phyloP scores from a whole-genome alignment of 2,329 filamentous ascomycete genomes.

The Keithomyces neogunnii region DNA sequence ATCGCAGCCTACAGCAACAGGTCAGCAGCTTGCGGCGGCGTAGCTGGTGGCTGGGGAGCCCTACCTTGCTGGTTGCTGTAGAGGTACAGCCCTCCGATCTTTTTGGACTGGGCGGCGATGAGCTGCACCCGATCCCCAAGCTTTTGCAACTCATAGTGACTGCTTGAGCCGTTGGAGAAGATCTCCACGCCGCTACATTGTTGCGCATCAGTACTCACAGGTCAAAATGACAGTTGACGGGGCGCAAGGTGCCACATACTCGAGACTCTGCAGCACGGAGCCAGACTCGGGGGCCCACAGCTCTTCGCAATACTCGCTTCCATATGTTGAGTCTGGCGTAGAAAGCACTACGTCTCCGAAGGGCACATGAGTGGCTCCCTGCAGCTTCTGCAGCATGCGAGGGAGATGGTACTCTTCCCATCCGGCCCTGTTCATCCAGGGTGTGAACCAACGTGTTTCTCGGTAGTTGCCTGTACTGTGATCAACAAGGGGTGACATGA shows the following conservation, averaged over 20 bases:
- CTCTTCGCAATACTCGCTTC: constrained; percentile 33
- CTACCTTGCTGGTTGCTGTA: constrained; percentile 5
- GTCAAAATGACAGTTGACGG: background rate
- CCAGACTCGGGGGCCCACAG: constrained; percentile 12
- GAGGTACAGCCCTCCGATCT: constrained; percentile 5
- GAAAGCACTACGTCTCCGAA: constrained; percentile 32
- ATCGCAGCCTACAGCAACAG: background rate
- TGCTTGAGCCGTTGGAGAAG: constrained; percentile 7
- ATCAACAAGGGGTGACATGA: background rate
- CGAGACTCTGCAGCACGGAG: constrained; percentile 1
- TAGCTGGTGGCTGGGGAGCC: background rate
- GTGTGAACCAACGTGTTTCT: constrained; percentile 32
- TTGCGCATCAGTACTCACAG: background rate
- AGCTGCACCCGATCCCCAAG: constrained; percentile 5
- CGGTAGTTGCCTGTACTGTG: constrained; percentile 33
- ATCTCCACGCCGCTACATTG: constrained; percentile 6
- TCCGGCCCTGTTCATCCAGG: constrained; percentile 25
- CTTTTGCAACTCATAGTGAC: constrained; percentile 6
- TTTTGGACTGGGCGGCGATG: constrained; percentile 5
- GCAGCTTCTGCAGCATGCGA: constrained; percentile 45
- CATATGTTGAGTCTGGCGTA: constrained; percentile 29
- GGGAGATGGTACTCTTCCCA: constrained; percentile 37
- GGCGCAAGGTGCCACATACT: background rate
- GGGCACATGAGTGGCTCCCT: constrained; percentile 24
- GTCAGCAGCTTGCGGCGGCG: background rate